Base-by-base conservation (phyloP, 2,329 filamentous ascomycete species). In the Clonostachys rosea region DNA sequence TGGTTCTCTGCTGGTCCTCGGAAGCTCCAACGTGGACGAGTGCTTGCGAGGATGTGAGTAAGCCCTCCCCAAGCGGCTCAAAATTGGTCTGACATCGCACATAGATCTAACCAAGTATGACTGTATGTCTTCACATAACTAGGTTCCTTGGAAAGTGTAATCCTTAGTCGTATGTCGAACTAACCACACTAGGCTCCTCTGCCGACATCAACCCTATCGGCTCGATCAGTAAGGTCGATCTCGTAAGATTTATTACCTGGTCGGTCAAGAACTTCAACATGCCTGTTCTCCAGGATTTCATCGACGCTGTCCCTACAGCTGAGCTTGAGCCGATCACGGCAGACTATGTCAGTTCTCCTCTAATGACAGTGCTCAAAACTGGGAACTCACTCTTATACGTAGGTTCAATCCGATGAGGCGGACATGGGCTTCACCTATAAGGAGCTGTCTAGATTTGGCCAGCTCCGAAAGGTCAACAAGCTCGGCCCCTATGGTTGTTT, bases 211-310 rank as follows among this genome's bases (percentile, higher is more conserved):
- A 49, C 13, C 52, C 52, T 4, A 44, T 54, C n/a, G 52, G 52
- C 59, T 70, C 68, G 14, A 73, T 72, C 30, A 67, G 50, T 34
- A 89, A 89, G 60, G 79, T 74, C 3, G 86, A 89, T 53, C 71
- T 86, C 3, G 85, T 81, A 57, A 63, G 70, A 14, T 87, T 89
- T 65, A 82, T 86, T 51, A 63, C 62, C 35, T 87, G 78, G 72
- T 74, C 79, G 2, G 59, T 69, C 17, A 65, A 66, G 17, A 67
- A 71, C 18, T 87, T 85, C 63, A 62, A 74, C 7, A 67, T 89
- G 3, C 82, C 83, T 0, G 81, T 87, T 44, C 68, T 87, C 34
- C 63, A 75, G 7, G 74, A 80, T 17, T 89, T 89, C 64, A 66
- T 89, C 47, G 67, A 76, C 30, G 82, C 79, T 1, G 71, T 67